phyloP scores from a whole-genome alignment of 1,284 basidiomycete species.

The Coniophora puteana region DNA sequence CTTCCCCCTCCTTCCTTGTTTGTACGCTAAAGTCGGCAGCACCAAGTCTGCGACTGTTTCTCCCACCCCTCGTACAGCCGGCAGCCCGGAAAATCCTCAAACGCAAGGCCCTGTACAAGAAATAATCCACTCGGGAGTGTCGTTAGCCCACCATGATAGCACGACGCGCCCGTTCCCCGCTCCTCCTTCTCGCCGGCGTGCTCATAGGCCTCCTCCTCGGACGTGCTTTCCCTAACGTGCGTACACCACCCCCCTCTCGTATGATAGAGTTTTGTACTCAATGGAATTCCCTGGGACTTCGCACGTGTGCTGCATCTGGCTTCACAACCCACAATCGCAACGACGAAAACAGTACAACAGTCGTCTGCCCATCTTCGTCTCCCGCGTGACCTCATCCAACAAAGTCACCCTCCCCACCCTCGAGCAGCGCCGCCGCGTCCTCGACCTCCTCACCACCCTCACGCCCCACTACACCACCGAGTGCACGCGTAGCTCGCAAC shows the following conservation, averaged over 20 bases:
- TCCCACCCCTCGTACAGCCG: too few relatives aligned
- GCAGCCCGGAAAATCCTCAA: too few relatives aligned
- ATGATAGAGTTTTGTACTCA: constrained; percentile 26
- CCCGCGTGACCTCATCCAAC: constrained; percentile 51
- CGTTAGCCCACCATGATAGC: too few relatives aligned
- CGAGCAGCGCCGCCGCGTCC: constrained; percentile 79
- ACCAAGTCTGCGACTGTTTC: too few relatives aligned
- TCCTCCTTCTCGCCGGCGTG: constrained; percentile 62
- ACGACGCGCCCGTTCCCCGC: constrained; percentile 42
- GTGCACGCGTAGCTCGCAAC: constrained; percentile 82
- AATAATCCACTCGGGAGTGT: too few relatives aligned
- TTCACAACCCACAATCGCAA: constrained; percentile 49
- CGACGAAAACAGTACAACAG: constrained; percentile 47
- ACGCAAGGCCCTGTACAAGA: too few relatives aligned
- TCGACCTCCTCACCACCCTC: constrained; percentile 82
- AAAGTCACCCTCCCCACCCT: constrained; percentile 66
- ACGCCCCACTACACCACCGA: constrained; percentile 88
- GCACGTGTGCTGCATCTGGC: constrained; percentile 1
- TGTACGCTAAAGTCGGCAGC: too few relatives aligned
- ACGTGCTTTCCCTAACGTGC: constrained; percentile 43
- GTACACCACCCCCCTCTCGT: too few relatives aligned
- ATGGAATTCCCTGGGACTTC: neutral
- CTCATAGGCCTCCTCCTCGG: constrained; percentile 64
- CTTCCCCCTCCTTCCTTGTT: too few relatives aligned
- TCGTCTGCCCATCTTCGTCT: constrained; percentile 41